Percentiles rank a stretch among this genome's conserved stretches.
Conservation (phyloP, 1,284 basidiomycete species). For the Amylostereum areolatum region DNA sequence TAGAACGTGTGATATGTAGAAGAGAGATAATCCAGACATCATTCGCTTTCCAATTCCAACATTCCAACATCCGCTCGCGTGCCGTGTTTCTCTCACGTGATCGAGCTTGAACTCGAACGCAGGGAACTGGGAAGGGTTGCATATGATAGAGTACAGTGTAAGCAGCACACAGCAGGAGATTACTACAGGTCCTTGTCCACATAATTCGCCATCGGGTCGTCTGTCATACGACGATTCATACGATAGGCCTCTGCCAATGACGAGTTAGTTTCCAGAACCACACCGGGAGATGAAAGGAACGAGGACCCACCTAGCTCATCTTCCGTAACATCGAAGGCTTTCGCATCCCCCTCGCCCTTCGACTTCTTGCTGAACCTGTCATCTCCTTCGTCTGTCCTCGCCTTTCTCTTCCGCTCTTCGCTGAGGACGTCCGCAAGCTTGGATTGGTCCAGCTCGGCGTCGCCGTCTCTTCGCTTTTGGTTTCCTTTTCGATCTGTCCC, state of each 20-base stretch:
- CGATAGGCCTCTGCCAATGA: conserved; percentile 71
- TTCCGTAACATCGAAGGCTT: conserved; percentile 77
- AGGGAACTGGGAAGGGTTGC: no score
- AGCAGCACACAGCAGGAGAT: no score
- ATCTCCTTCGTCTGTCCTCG: conserved; percentile 49
- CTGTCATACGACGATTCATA: conserved; percentile 60
- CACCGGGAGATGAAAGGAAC: conserved; percentile 1
- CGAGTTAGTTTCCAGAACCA: conserved; percentile 11
- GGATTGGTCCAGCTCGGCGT: conserved; percentile 65
- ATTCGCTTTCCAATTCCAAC: no score
- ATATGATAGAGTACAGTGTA: no score
- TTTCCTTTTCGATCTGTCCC: conserved; percentile 34
- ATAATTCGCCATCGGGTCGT: conserved; percentile 90
- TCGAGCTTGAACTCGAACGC: background rate
- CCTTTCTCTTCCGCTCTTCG: conserved; percentile 79
- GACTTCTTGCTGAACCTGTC: conserved; percentile 56
- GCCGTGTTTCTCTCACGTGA: conserved; percentile 12
- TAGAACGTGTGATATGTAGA: no score
- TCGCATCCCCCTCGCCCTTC: conserved; percentile 46
- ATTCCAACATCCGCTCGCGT: no score
- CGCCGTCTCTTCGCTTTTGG: conserved; percentile 72
- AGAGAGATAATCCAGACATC: background rate
- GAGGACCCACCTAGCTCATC: conserved; percentile 78
- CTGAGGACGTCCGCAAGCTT: conserved; percentile 63
- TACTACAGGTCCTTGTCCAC: conserved; percentile 44